Percentiles rank a stretch among this genome's conserved stretches.
Evolutionary conservation across 1,284 basidiomycete species (phyloP).

Genomic region (Ceratobasidium theobromae): DNA sequence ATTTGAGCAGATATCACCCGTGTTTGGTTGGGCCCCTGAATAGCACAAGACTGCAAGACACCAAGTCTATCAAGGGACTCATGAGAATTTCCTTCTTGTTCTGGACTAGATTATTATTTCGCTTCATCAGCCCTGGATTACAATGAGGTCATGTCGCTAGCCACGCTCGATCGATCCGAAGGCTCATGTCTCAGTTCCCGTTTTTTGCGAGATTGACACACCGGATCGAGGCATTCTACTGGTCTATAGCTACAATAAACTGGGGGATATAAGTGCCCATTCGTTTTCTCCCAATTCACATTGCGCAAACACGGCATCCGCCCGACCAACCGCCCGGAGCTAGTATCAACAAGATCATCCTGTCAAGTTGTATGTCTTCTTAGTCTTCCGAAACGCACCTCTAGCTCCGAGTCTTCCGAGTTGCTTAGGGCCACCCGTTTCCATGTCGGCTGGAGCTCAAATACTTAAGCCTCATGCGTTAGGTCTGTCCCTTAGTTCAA

Average conservation of each 20-base stretch:
- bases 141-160: slow-evolving; percentile 27
- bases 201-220: slow-evolving; percentile 13
- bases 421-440: slow-evolving; percentile 4
- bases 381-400: slow-evolving; percentile 17
- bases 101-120: background rate
- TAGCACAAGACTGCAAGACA: background rate
- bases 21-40: too few species aligned
- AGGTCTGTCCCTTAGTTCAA: slow-evolving; percentile 34
- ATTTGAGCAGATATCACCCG: too few species aligned
- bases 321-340: slow-evolving; percentile 22
- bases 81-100: slow-evolving; percentile 23
- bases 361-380: slow-evolving; percentile 2
- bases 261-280: background rate
- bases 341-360: slow-evolving; percentile 9
- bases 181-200: slow-evolving; percentile 27
- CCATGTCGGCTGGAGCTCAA: slow-evolving; percentile 26
- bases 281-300: slow-evolving; percentile 7
- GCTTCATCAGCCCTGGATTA: slow-evolving; percentile 26
- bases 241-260: slow-evolving; percentile 31
- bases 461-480: slow-evolving; percentile 33
- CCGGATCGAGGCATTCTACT: slow-evolving; percentile 1
- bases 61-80: slow-evolving; percentile 18
- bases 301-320: slow-evolving; percentile 1
- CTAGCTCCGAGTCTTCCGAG: slow-evolving; percentile 1
- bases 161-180: too few species aligned